phyloP scores from a whole-genome alignment of 2,329 filamentous ascomycete species.

The Grosmannia clavigera region DNA sequence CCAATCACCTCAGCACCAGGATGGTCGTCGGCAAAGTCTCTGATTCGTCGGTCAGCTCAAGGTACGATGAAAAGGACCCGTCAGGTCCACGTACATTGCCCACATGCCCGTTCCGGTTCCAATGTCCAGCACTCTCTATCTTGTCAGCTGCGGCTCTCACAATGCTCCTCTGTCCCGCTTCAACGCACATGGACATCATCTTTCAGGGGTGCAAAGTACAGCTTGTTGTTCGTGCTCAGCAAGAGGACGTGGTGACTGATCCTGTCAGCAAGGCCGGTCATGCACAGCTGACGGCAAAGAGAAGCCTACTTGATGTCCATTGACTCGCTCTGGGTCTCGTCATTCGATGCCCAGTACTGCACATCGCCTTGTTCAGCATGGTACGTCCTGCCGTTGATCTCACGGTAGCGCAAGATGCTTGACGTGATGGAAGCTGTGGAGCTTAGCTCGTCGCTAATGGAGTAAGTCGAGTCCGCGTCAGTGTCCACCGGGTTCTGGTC shows the following conservation, averaged over 20 bases:
- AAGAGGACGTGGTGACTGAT: slow-evolving; percentile 16
- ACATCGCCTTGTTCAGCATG: slow-evolving; percentile 15
- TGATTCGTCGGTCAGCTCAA: slow-evolving; percentile 14
- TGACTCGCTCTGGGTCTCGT: slow-evolving; percentile 18
- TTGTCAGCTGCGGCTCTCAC: not conserved
- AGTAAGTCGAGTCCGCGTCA: not conserved
- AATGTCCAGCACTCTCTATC: slow-evolving; percentile 3
- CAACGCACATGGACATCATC: not conserved
- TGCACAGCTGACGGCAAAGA: not conserved
- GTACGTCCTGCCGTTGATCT: slow-evolving; percentile 17
- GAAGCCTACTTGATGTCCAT: slow-evolving; percentile 19
- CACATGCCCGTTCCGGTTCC: slow-evolving; percentile 23
- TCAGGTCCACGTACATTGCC: slow-evolving; percentile 20
- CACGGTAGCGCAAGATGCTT: slow-evolving; percentile 18
- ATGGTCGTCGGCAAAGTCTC: slow-evolving; percentile 33
- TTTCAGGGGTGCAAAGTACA: slow-evolving; percentile 15
- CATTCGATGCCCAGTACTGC: slow-evolving; percentile 15
- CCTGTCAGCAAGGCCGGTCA: not conserved
- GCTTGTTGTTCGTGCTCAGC: slow-evolving; percentile 13
- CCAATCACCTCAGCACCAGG: slow-evolving; percentile 34
- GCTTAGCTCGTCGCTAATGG: slow-evolving; percentile 3
- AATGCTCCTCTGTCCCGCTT: not conserved
- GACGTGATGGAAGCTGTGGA: slow-evolving; percentile 19
- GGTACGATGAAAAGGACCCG: not conserved
- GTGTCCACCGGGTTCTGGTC: not conserved